Base-by-base conservation (phyloP, 306 rosid genomes). In the Prunus mume region DNA sequence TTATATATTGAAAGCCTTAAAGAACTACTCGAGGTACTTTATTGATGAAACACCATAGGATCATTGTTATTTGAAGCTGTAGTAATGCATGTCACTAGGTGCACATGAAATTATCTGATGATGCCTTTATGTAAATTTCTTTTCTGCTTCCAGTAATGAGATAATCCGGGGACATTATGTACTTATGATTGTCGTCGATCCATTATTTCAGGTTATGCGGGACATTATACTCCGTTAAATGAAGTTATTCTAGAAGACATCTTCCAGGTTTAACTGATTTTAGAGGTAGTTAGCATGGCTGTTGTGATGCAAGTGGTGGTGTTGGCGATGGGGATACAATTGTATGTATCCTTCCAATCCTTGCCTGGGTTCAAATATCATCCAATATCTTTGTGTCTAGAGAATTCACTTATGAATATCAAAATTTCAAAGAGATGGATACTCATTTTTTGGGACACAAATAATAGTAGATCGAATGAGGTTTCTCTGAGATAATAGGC, bases 291-390 rank as follows among this genome's bases (percentile, higher is more conserved):
- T 95, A 96, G 97, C 90, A 43, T 83, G 97, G 97, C 68, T 95
- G 93, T 87, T 90, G 92, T 72, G 89, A 87, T 82, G 98, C 98
- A 43, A 90, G 93, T 77, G 98, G 97, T 38, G 98, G 98, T 60
- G 43, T 38, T 0, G 97, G 98, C 84, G 89, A 92, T 82, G 98
- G 93, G 72, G 97, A 95, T 84, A 95, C 98, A 55, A 80, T 84
- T 96, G 97, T 95, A 86, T 65, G 80, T 51, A 64, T 69, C 56
- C 67, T 22, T 67, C 58, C 32, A 34, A 13, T 85, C 70, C 80
- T 82, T 66, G 22, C 50, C 65, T 43, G 12, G 68, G 52, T 76
- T 61, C 79, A 51, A 72, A 13, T 73, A 46, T 14, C 61, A 45
- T 38, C 43, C 2, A 62, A n/a, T 43, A 51, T 24, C 46, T 76